These are phyloP conservation scores for Nicotiana knightiana DNA, from an alignment of 257 asterid genomes.

Conservation along the genomic window DNA sequence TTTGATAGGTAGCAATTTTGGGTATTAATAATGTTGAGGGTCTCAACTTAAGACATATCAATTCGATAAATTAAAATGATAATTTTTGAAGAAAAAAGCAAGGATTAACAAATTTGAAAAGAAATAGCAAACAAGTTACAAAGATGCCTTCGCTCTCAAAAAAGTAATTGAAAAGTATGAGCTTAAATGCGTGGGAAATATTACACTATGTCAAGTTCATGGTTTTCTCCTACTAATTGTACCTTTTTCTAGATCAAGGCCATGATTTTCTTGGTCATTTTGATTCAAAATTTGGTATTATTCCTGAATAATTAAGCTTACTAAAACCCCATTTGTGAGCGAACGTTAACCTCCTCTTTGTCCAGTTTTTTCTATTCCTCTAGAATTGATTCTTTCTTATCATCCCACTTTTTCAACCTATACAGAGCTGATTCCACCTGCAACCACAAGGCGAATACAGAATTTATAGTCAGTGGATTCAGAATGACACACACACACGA, in stretches of 20 bases:
- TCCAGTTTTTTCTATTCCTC: background rate
- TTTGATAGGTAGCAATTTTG: background rate
- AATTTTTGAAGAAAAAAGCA: background rate
- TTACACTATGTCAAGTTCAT: background rate
- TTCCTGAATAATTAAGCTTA: background rate
- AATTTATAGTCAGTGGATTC: background rate
- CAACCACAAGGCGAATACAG: background rate
- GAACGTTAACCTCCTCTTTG: background rate
- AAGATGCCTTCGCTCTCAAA: background rate
- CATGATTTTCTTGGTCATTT: background rate
- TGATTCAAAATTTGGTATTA: background rate
- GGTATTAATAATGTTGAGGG: background rate
- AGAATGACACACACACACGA: background rate
- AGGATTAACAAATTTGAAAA: background rate
- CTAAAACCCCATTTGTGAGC: background rate
- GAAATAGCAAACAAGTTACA: too few species aligned
- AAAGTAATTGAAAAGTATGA: background rate
- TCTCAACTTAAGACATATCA: background rate
- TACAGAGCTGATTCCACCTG: constrained; percentile 25
- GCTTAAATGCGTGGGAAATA: background rate
- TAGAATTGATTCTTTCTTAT: constrained; percentile 10
- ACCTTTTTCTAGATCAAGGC: background rate
- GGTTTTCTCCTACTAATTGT: background rate
- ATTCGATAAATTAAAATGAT: background rate
- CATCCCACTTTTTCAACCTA: constrained; percentile 29